Base-by-base conservation (phyloP, 176 grass and related monocot genomes). In the Areca catechu region DNA sequence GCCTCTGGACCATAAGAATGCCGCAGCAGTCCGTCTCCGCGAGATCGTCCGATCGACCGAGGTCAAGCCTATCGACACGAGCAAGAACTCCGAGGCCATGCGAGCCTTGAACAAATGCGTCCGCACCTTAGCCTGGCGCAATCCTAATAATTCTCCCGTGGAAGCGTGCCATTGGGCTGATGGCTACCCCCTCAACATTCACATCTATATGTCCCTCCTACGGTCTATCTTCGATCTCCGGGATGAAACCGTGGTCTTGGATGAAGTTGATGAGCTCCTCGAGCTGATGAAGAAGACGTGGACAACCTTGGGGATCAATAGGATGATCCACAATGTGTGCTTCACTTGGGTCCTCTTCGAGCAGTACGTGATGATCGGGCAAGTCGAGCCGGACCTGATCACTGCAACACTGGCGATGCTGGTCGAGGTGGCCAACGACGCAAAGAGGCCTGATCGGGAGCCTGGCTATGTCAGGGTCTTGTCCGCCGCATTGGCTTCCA, bases 291-390 rank as follows among this genome's bases (percentile, higher is more conserved):
- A 63, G 56, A 86, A 77, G 79, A 80, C 79, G 21, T 92, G 88
- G 88, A n/a, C 0, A 23, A 23, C 75, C 5, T 66, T 92, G 0
- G 83, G 88, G 20, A 53, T 92, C 50, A 78, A 83, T 56, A 70
- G 58, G 51, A 69, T 72, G 76, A 47, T 80, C 59, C 88, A 92
- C 57, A 66, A 80, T 65, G 69, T 80, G 29, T 86, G 79, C 79
- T 78, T 83, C 83, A 77, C 88, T 27, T 92, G 88, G 83, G 50
- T 83, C 20, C 61, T 92, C 22, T 64, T 92, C 1, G 88, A 92
- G 66, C 81, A 58, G 53, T 86, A 86, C 52, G 61, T 86, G 20
- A 21, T 51, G 19, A 92, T 83, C 0, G 76, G 88, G 50, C 70
- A 80, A 61, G 29, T 74, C 1, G 79, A 83, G 9, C 69, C 66